These are phyloP conservation scores for Xerocomellus intermedius DNA, from an alignment of 768 basidiomycete species.

Conservation along the genomic window DNA sequence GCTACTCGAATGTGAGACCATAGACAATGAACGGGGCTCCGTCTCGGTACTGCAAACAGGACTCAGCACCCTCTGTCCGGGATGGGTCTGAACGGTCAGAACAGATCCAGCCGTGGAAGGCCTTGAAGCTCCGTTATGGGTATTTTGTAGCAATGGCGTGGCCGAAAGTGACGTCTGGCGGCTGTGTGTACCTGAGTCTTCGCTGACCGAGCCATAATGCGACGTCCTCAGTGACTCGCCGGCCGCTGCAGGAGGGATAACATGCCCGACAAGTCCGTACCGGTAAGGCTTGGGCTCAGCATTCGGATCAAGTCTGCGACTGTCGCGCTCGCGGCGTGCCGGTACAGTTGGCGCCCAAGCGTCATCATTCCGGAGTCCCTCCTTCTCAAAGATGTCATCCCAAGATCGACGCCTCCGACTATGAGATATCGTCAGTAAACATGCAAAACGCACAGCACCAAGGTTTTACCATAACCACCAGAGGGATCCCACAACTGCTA, in stretches of 20 bases:
- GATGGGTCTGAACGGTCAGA: conserved; percentile 31
- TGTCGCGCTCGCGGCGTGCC: conserved; percentile 21
- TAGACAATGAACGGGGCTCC: conserved; percentile 22
- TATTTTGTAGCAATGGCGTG: conserved; percentile 22
- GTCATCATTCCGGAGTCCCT: conserved; percentile 28
- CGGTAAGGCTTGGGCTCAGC: conserved; percentile 56
- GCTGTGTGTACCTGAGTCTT: conserved; percentile 20
- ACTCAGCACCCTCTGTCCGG: conserved; percentile 6
- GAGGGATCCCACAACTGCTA: conserved; percentile 42
- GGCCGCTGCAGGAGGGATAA: conserved; percentile 28
- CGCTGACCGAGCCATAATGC: conserved; percentile 22
- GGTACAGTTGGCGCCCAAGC: conserved; percentile 17
- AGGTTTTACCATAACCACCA: conserved; percentile 51
- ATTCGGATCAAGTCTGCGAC: conserved; percentile 29
- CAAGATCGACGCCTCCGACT: conserved; percentile 48
- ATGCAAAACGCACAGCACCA: conserved; percentile 3
- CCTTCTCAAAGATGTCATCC: conserved; percentile 54
- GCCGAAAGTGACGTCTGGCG: conserved; percentile 28
- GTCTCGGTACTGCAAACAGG: background rate
- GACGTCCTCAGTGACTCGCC: conserved; percentile 37
- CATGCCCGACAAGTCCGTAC: conserved; percentile 59
- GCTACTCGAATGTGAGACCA: conserved; percentile 17
- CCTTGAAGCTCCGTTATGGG: conserved; percentile 28
- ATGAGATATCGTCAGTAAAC: conserved; percentile 7
- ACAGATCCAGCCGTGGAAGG: conserved; percentile 46